These are phyloP conservation scores for Seminavis robusta DNA, from an alignment of 108 stramenopile species.

Conservation along the genomic window DNA sequence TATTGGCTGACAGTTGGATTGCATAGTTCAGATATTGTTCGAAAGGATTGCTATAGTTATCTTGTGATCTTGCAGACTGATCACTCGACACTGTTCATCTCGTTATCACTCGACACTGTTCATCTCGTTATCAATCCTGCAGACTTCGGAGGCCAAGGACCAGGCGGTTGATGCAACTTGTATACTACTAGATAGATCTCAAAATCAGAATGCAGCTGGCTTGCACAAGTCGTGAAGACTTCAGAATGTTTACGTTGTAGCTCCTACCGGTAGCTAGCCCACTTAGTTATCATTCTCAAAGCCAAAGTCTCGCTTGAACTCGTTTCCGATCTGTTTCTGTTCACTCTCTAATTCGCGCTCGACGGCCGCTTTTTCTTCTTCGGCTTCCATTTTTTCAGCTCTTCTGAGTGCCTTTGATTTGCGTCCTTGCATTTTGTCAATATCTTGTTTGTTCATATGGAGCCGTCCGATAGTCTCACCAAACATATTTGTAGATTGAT, in stretches of 20 bases:
- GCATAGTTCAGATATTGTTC: too few relatives aligned
- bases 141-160: too few relatives aligned
- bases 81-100: too few relatives aligned
- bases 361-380: conserved; percentile 70
- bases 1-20: not conserved
- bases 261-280: not conserved
- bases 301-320: conserved; percentile 78
- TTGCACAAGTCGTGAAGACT: too few relatives aligned
- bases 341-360: conserved; percentile 76
- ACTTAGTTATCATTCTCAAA: conserved; percentile 36
- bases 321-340: conserved; percentile 51
- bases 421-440: conserved; percentile 75
- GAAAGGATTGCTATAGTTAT: too few relatives aligned
- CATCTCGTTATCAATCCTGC: too few relatives aligned
- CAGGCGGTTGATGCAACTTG: too few relatives aligned
- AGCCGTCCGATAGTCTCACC: conserved; percentile 96
- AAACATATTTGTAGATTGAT: conserved; percentile 89
- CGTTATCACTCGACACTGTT: too few relatives aligned
- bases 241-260: too few relatives aligned
- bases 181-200: too few relatives aligned
- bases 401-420: conserved; percentile 86
- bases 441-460: conserved; percentile 95
- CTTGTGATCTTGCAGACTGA: too few relatives aligned
- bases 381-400: conserved; percentile 66
- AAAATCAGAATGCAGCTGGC: too few relatives aligned